Evolutionary conservation across 768 basidiomycete species (phyloP).

Genomic region (Antrodiella citrinella): DNA sequence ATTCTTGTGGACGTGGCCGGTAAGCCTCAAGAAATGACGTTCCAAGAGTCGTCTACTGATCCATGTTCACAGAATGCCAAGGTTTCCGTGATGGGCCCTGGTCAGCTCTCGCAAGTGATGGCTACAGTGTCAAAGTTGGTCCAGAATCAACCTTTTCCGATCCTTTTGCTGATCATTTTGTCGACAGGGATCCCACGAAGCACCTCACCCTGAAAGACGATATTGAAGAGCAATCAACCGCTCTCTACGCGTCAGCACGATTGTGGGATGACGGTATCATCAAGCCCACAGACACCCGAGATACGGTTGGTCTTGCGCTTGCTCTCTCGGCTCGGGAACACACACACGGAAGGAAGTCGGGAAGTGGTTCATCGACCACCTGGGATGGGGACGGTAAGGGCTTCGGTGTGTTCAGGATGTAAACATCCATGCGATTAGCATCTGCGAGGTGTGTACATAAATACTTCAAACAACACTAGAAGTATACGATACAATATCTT

Average conservation of each 20-base stretch:
- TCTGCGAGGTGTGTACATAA: not conserved
- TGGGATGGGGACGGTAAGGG: constrained; percentile 67
- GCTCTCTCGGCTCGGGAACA: constrained; percentile 58
- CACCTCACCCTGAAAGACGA: constrained; percentile 67
- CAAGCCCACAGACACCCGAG: constrained; percentile 79
- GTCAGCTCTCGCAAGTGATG: constrained; percentile 92
- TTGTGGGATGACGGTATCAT: constrained; percentile 94
- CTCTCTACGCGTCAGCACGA: constrained; percentile 84
- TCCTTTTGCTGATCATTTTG: not conserved
- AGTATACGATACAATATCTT: too few species aligned
- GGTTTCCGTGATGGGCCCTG: constrained; percentile 93
- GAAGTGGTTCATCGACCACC: constrained; percentile 31
- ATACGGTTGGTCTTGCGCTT: constrained; percentile 82
- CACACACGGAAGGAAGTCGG: constrained; percentile 7
- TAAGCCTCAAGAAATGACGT: constrained; percentile 29
- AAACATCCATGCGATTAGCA: constrained; percentile 11
- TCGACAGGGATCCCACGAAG: constrained; percentile 64
- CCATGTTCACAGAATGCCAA: constrained; percentile 61
- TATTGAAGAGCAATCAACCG: constrained; percentile 85
- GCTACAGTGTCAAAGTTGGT: constrained; percentile 73
- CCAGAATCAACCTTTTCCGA: not conserved
- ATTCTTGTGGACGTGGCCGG: constrained; percentile 99
- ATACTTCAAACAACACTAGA: too few species aligned
- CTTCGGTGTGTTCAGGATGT: constrained; percentile 94
- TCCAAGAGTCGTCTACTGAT: not conserved